Evolutionary conservation across 306 rosid species (phyloP).

Genomic region (Citrullus mucosospermus): DNA sequence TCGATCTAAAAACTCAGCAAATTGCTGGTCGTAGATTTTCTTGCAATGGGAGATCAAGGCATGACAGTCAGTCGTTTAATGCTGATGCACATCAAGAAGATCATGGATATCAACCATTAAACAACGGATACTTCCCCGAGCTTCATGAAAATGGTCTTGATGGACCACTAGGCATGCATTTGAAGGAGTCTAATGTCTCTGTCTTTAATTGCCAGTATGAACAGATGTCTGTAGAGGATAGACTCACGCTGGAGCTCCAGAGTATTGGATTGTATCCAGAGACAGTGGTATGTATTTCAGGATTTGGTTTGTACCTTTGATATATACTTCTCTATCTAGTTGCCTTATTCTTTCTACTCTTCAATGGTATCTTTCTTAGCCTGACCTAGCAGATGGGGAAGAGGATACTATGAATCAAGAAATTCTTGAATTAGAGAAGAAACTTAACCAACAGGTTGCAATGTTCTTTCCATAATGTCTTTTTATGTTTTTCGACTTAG

Average conservation of each 20-base stretch:
- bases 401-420: constrained; percentile 49
- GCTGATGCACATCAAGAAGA: constrained; percentile 19
- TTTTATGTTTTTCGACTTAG: neutral
- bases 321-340: neutral
- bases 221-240: constrained; percentile 45
- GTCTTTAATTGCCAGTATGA: constrained; percentile 31
- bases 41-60: constrained; percentile 34
- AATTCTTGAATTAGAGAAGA: constrained; percentile 50
- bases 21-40: constrained; percentile 26
- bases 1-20: constrained; percentile 16
- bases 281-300: constrained; percentile 41
- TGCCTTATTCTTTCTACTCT: constrained; percentile 2
- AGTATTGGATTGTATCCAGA: constrained; percentile 66
- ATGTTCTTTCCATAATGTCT: neutral
- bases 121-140: constrained; percentile 20
- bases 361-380: constrained; percentile 41
- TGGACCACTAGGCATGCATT: constrained; percentile 17
- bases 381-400: constrained; percentile 70
- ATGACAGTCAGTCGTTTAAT: constrained; percentile 18
- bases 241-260: constrained; percentile 63
- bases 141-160: constrained; percentile 34
- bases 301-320: constrained; percentile 8
- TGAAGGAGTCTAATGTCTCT: constrained; percentile 20
- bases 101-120: constrained; percentile 17
- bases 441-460: constrained; percentile 48